These are phyloP conservation scores for Lactarius hengduanensis DNA, from an alignment of 768 basidiomycete species.

Conservation along the genomic window DNA sequence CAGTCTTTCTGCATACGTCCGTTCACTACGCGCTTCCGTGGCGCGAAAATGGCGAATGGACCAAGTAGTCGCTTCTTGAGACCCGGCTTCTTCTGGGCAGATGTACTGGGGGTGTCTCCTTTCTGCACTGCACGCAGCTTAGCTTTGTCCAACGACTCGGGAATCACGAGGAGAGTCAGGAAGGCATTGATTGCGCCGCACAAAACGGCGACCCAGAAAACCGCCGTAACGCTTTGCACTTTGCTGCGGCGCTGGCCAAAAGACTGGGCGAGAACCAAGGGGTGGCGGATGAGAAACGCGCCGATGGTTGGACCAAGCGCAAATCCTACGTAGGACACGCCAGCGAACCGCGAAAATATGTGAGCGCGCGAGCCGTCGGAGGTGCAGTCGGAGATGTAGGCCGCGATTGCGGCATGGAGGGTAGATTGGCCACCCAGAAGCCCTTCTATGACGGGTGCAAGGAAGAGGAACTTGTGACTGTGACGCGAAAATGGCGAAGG, in stretches of 20 bases:
- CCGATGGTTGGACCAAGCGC: constrained; percentile 76
- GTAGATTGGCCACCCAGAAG: constrained; percentile 76
- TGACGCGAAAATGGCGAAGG: constrained; percentile 58
- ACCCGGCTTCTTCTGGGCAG: constrained; percentile 33
- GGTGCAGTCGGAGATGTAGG: constrained; percentile 74
- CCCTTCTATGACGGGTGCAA: constrained; percentile 80
- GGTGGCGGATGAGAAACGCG: constrained; percentile 48
- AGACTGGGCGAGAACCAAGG: constrained; percentile 37
- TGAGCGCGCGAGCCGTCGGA: constrained; percentile 77
- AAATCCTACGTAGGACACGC: constrained; percentile 74
- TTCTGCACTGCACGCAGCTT: constrained; percentile 42
- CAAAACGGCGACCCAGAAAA: constrained; percentile 53
- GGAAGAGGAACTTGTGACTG: constrained; percentile 69
- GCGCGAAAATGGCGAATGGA: constrained; percentile 70
- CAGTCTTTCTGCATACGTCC: constrained; percentile 52
- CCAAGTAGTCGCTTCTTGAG: constrained; percentile 47
- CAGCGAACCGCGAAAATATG: constrained; percentile 58
- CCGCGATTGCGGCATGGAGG: constrained; percentile 61
- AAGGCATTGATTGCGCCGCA: constrained; percentile 51
- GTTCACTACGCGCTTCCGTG: constrained; percentile 45
- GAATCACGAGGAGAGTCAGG: constrained; percentile 55
- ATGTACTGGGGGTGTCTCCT: constrained; percentile 42
- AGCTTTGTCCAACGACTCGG: constrained; percentile 45
- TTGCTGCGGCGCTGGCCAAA: constrained; percentile 28
- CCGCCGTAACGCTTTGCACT: constrained; percentile 43